Base-by-base conservation (phyloP, 768 basidiomycete species). In the Tricholoma hemisulphureum region DNA sequence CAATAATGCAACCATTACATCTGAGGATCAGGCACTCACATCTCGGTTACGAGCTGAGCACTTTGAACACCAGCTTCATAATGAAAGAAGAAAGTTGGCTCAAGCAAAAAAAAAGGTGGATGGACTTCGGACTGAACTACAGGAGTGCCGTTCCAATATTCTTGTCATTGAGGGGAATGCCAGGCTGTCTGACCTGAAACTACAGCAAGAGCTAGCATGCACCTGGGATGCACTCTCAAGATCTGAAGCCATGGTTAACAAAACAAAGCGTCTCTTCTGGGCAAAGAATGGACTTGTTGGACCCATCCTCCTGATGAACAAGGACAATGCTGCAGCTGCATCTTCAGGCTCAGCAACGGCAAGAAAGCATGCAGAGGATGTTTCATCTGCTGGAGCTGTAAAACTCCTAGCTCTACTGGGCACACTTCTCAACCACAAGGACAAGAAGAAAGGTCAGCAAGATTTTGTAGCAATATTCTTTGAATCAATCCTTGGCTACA, bases 361-460 rank as follows among this genome's bases (percentile, higher is more conserved):
- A 0, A 58, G 58, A n/a, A 58, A 49, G 10, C 57, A 58, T 6
- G 69, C 65, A 1, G 31, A 53, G 3, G 61, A 67, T 28, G 55
- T 52, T 8, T 65, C 70, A 8, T 24, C 23, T 2, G 60, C 69
- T 13, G 75, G 74, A 3, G 70, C 55, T 3, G 59, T 69, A 5
- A 75, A 75, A 53, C 28, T 62, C 1, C 53, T 67, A 0, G 52
- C 50, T 2, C 57, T 74, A n/a, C 64, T 68, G 3, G 75, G 77
- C 1, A 56, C 65, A 0, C 53, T 78, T 13, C 69, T 76, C 49
- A 65, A 69, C 34, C 57, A 77, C 64, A 73, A 73, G 58, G 71
- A 73, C 28, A 63, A 74, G 39, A 76, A 73, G 54, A 71, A 72
- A 45, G 76, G 76, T 24, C 62, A 71, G 13, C 66, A 69, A 16